Evolutionary conservation across 176 grass and related monocot genomes (phyloP), one percentile per base, ranked within the genome.

Genomic region (Leersia perrieri): DNA sequence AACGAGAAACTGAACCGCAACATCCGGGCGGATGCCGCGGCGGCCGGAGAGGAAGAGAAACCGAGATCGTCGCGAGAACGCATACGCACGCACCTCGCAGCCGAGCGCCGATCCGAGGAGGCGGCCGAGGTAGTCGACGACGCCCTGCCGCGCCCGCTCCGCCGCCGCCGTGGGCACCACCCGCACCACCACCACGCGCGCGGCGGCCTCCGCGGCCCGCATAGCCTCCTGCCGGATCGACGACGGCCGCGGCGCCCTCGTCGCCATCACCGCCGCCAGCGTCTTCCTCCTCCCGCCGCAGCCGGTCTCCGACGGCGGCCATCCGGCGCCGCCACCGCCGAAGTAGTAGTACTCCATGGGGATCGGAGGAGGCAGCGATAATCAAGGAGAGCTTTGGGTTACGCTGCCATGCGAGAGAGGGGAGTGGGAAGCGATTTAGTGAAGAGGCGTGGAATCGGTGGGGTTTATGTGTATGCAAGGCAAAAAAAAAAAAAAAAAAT

Each of bases 161-260:
- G 94, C 91, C 80, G 82, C 85, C 70, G 11, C 33, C 13, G 94
- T 97, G 15, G 94, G 94, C 35, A 80, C 77, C 45, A 97, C 78
- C 63, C 78, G 83, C 20, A 72, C 34, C 22, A 92, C 2, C 73
- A 97, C 89, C 85, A 87, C 72, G 18, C 60, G 1, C 3, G 87
- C 92, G 23, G 67, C 75, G 31, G 15, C 63, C 85, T 94, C 94
- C 11, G 87, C 94, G 11, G 64, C 74, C 13, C 34, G 18, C 53
- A 82, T 4, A 62, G 80, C 38, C 55, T 72, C 69, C 7, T 72
- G 39, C 61, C 42, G 71, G 68, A 82, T 70, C 66, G 11, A 1
- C 26, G 30, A 5, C 41, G 47, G 41, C 60, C 11, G 11, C 22
- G 70, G 72, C 41, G 67, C 57, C 8, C 45, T n/a, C 66, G 14